A percentile compares a stretch with the other conserved stretches of the same genome.
Evolutionary conservation across 805 yeast genomes (phyloP).

Genomic region (Candida montana): DNA sequence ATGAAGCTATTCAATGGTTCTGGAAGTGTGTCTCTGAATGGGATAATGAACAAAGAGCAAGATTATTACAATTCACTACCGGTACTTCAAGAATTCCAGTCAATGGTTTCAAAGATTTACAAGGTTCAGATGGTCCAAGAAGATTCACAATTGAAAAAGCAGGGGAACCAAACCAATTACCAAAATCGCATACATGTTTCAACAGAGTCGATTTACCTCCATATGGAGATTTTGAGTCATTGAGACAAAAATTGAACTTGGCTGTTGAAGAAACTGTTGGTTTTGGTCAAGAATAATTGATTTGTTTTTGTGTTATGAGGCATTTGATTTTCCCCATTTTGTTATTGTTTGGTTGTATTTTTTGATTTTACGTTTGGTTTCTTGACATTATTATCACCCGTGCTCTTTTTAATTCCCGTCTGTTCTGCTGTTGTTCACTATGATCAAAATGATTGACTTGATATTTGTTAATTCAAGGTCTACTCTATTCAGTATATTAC

Average conservation of each 20-base stretch:
- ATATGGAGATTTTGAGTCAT: slow-evolving; percentile 73
- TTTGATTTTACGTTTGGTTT: not conserved
- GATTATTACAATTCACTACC: slow-evolving; percentile 93
- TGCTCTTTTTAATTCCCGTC: no score
- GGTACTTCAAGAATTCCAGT: slow-evolving; percentile 99
- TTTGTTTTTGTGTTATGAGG: not conserved
- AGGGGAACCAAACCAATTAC: slow-evolving; percentile 87
- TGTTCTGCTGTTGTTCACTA: no score
- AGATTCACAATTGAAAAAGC: slow-evolving; percentile 98
- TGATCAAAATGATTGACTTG: no score
- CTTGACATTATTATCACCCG: not conserved
- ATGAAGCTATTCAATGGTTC: slow-evolving; percentile 97
- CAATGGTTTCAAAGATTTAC: slow-evolving; percentile 96
- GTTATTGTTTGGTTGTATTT: not conserved
- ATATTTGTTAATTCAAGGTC: no score
- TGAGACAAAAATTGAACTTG: slow-evolving; percentile 85
- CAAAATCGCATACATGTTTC: slow-evolving; percentile 98
- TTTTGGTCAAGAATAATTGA: slow-evolving; percentile 82
- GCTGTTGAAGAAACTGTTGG: slow-evolving; percentile 99
- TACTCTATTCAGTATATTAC: no score
- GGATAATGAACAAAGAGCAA: slow-evolving; percentile 96
- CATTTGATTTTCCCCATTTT: not conserved
- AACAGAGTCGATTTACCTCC: slow-evolving; percentile 98
- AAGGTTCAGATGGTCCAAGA: slow-evolving; percentile 99
- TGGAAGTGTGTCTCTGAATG: slow-evolving; percentile 91